Evolutionary conservation across 1,139 yeast species (phyloP), one percentile per base, ranked within the genome.

Genomic region (Saccharomyces uvarum): DNA sequence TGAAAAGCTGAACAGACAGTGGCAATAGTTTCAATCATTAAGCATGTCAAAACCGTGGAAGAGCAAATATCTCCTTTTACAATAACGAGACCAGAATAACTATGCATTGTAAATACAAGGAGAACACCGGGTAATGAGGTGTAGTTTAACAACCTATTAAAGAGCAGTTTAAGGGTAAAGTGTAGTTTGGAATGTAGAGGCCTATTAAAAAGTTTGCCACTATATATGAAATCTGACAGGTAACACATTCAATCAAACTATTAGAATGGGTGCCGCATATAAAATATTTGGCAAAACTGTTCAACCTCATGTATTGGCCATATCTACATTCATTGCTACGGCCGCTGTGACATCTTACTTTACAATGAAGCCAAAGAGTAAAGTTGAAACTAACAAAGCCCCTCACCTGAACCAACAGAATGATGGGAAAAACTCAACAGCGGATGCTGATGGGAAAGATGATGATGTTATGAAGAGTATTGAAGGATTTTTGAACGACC

Each of bases 201-300:
- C 16, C 31, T 13, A 6, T 13, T 16, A 7, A 13, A 13, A 24
- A 27, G 2, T 11, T 24, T 11, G 6, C 32, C 11, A 24, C 31
- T 11, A 13, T 24, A 9, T 11, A 24, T 9, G 11, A 16, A 24
- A 16, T 27, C 14, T 28, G 26, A 9, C 0, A 11, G 6, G 11
- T 2, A 29, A 14, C 9, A 26, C 11, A 14, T 48, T 28, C 11
- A 21, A 29, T 46, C 16, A 6, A 14, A 16, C 11, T 27, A 46
- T n/a, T 21, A 24, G 16, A 54, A 84, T 83, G 88, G 86, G 80
- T 66, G 77, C 82, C 55, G 79, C 82, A 62, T 84, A 84, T 70
- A 77, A 78, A 56, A 80, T 84, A 61, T 75, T 83, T 49, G 89
- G 89, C 54, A 82, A 70, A 70, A 79, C 79, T 64, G 84, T 84